Percentiles rank a stretch among this genome's conserved stretches.
Conservation (phyloP, 1,284 basidiomycete genomes). For the Ustilago hordei region DNA sequence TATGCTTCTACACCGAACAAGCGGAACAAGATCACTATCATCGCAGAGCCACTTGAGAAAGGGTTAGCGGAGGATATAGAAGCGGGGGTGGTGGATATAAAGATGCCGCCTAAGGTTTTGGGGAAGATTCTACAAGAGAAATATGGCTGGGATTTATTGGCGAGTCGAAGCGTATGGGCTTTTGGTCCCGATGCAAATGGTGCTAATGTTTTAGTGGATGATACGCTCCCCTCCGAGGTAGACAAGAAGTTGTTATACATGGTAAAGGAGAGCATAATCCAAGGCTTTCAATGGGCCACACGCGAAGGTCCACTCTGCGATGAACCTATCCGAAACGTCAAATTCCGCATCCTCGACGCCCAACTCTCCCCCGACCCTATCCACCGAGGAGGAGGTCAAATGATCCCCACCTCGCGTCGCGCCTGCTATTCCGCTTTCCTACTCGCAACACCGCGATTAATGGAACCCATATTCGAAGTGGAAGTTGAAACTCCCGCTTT, state of each 20-base stretch:
- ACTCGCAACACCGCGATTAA: constrained; percentile 74
- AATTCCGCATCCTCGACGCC: constrained; percentile 94
- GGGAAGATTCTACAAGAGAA: constrained; percentile 72
- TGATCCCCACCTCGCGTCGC: constrained; percentile 95
- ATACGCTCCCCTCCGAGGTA: constrained; percentile 93
- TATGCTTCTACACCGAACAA: constrained; percentile 99
- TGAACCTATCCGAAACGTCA: constrained; percentile 98
- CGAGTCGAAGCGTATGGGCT: constrained; percentile 98
- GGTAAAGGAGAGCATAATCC: constrained; percentile 94
- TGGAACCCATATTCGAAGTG: constrained; percentile 98
- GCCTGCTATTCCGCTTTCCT: constrained; percentile 99
- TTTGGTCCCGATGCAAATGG: constrained; percentile 93
- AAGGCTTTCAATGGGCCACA: constrained; percentile 99
- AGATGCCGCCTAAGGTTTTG: constrained; percentile 59
- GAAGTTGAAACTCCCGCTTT: constrained; percentile 99
- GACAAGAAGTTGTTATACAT: constrained; percentile 91
- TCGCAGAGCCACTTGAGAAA: constrained; percentile 67
- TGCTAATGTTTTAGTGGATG: constrained; percentile 92
- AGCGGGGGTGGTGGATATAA: constrained; percentile 54
- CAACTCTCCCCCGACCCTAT: constrained; percentile 93
- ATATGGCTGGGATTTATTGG: constrained; percentile 97
- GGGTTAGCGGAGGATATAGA: constrained; percentile 68
- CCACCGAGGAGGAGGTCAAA: constrained; percentile 96
- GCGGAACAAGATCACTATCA: constrained; percentile 73
- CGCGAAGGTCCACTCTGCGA: constrained; percentile 97